Evolutionary conservation across 78 protist species (phyloP), one percentile per base, ranked within the genome.

Genomic region (Polysphondylium violaceum): DNA sequence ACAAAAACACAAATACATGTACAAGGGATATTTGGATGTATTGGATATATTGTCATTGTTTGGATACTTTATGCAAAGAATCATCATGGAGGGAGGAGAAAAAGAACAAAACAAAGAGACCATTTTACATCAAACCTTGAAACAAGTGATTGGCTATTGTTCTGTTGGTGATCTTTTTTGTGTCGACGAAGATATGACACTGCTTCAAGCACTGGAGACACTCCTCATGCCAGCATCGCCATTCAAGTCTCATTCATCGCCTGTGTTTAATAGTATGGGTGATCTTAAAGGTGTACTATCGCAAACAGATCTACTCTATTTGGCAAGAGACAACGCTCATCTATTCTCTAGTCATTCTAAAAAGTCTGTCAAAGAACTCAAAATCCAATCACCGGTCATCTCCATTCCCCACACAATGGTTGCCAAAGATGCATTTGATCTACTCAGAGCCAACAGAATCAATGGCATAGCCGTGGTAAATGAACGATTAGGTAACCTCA

Each of bases 401-500:
- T 41, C 60, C 5, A 16, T 63, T 33, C 2, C 56, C 0, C 35
- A 60, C 4, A 35, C 25, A 63, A 29, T 74, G 12, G 31, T 43
- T 6, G 23, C 63, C 0, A 60, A 63, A 33, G 87, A 76, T 7
- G 87, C 61, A 25, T 76, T 76, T 16, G 41, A n/a, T 8, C 33
- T 76, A 17, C n/a, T 76, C 41, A 27, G 41, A 29, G 27, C 74
- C 19, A 76, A 76, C 33, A 76, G 87, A 76, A 63, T 76, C 17
- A 44, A n/a, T 43, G 87, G 87, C 1, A 50, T 76, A 33, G 87
- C 87, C 3, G 63, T 76, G 17, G 58, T 35, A 7, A 63, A 76
- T 47, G 31, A 33, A n/a, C 36, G 44, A 2, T 47, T 21, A 47
- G 87, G 74, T 16, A 35, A 51, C 27, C 43, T 76, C 21, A 1